Evolutionary conservation across 1,284 basidiomycete species (phyloP).

Genomic region (Crepidotus sp.): DNA sequence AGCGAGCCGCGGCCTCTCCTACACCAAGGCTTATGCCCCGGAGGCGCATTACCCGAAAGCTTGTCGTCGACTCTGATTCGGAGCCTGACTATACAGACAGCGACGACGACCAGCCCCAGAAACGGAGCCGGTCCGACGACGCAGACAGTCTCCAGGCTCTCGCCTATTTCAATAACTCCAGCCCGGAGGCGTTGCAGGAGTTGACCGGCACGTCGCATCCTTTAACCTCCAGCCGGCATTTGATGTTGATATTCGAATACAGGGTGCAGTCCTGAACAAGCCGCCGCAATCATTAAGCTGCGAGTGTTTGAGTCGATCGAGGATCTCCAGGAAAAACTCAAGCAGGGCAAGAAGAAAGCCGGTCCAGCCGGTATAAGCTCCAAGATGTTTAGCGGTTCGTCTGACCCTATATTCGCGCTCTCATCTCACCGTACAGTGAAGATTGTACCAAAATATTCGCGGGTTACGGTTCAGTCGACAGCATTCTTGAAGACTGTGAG

Average conservation of each 20-base stretch:
- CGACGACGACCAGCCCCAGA: conserved; percentile 28
- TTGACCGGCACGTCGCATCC: conserved; percentile 64
- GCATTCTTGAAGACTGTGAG: conserved; percentile 84
- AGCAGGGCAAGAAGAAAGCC: conserved; percentile 76
- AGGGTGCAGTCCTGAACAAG: conserved; percentile 84
- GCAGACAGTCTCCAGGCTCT: conserved; percentile 46
- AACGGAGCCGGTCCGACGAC: conserved; percentile 22
- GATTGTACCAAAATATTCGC: conserved; percentile 84
- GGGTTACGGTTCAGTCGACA: conserved; percentile 88
- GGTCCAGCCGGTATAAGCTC: conserved; percentile 77
- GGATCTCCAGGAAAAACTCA: conserved; percentile 72
- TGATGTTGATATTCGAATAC: conserved; percentile 16
- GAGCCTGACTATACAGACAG: conserved; percentile 39
- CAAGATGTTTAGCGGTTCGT: conserved; percentile 84
- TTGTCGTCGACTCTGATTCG: conserved; percentile 61
- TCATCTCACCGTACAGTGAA: too few relatives aligned
- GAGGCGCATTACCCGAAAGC: conserved; percentile 45
- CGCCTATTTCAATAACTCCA: conserved; percentile 81
- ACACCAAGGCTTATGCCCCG: conserved; percentile 30
- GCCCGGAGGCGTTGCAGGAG: conserved; percentile 72
- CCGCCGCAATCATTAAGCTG: conserved; percentile 68
- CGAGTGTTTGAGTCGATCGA: conserved; percentile 78
- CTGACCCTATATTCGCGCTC: too few relatives aligned
- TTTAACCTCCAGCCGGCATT: background rate
- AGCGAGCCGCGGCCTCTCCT: conserved; percentile 23